Conservation (phyloP, 192 early-diverging fungal genomes). For the Backusella psychrophila region DNA sequence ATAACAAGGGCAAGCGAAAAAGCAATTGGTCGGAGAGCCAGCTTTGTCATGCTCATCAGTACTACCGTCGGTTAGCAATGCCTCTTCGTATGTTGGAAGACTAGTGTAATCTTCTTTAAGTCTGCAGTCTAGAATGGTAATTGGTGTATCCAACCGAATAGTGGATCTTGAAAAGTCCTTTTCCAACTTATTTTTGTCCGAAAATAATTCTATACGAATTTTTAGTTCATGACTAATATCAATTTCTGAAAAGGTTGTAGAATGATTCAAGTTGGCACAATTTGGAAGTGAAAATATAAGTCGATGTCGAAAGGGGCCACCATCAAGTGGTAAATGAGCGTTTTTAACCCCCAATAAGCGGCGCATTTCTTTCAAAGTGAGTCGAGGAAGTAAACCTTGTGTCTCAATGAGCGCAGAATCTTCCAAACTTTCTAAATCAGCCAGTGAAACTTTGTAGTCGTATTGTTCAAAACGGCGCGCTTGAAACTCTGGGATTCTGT, state of each 20-base stretch:
- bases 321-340: conserved; percentile 21
- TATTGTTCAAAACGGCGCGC: conserved; percentile 18
- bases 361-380: conserved; percentile 11
- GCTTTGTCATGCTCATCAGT: not conserved
- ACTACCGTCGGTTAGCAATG: not conserved
- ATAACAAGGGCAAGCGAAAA: conserved; percentile 20
- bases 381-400: not conserved
- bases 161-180: not conserved
- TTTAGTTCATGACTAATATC: conserved; percentile 21
- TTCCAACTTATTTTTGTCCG: not conserved
- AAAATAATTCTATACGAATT: conserved; percentile 14
- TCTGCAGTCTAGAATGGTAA: conserved; percentile 24
- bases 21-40: not conserved
- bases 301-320: conserved; percentile 20
- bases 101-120: conserved; percentile 20
- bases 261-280: conserved; percentile 24
- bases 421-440: not conserved
- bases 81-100: conserved; percentile 18
- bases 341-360: conserved; percentile 17
- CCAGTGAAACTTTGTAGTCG: conserved; percentile 11
- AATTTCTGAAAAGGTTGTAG: conserved; percentile 27
- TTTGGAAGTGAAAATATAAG: conserved; percentile 27
- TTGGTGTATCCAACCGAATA: conserved; percentile 18
- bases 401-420: not conserved
- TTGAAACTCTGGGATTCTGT: conserved; percentile 26